Evolutionary conservation across 2,329 filamentous ascomycete species (phyloP).

Genomic region (Aspergillus oerlinghausenensis): DNA sequence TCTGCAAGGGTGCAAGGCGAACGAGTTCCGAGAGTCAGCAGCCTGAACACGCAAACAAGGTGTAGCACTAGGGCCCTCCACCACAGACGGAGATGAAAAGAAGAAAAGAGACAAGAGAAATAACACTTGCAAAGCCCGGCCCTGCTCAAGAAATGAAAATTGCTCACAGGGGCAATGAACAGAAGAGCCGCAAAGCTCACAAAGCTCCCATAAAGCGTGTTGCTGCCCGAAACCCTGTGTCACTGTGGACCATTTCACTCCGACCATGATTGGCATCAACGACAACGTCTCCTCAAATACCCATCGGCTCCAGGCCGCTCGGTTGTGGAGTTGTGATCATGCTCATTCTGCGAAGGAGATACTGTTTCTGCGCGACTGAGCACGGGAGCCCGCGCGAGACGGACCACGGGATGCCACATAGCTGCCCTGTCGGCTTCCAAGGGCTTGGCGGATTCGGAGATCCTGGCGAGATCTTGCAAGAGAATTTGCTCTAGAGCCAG

Average conservation of each 20-base stretch:
- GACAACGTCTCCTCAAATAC: not conserved
- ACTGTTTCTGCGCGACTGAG: constrained; percentile 28
- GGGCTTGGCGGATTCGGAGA: constrained; percentile 30
- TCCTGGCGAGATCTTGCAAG: constrained; percentile 38
- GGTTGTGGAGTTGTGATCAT: not conserved
- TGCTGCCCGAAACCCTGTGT: not conserved
- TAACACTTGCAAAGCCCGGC: not conserved
- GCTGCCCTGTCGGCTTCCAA: constrained; percentile 33
- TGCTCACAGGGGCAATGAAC: not conserved
- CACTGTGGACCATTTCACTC: not conserved
- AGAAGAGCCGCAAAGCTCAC: not conserved
- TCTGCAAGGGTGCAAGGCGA: not conserved
- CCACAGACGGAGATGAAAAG: not conserved
- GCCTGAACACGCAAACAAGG: not conserved
- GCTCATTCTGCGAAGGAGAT: constrained; percentile 4
- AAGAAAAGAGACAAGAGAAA: not conserved
- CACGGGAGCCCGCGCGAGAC: constrained; percentile 28
- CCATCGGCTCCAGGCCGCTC: not conserved
- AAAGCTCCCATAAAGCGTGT: not conserved
- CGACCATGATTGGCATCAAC: not conserved
- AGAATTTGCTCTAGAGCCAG: constrained; percentile 33
- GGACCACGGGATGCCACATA: constrained; percentile 29
- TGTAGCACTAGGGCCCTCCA: not conserved
- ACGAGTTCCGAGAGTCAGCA: not conserved
- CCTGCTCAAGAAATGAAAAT: not conserved